Conservation (phyloP, 345 rosid species). For the Jatropha curcas region DNA sequence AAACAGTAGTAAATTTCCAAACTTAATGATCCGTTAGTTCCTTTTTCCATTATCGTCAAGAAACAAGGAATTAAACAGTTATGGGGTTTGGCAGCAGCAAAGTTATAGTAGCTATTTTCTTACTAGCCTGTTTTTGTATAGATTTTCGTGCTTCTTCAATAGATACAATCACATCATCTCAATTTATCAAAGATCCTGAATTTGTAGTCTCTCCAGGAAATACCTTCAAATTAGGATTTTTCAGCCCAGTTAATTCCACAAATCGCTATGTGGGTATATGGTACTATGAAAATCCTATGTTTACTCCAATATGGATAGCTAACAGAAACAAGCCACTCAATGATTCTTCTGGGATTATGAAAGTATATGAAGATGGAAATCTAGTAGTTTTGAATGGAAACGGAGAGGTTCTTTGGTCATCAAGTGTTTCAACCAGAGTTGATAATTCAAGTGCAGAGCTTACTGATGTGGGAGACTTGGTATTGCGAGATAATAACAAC, state of each 20-base stretch:
- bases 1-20: too few relatives aligned
- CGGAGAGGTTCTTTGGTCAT: conserved; percentile 50
- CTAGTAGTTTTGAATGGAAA: conserved; percentile 41
- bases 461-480: conserved; percentile 52
- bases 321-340: conserved; percentile 16
- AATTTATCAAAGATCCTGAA: conserved; percentile 13
- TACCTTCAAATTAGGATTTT: conserved; percentile 9
- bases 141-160: neutral
- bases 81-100: neutral
- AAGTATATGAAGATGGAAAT: conserved; percentile 47
- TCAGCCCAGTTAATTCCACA: conserved; percentile 15
- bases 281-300: neutral
- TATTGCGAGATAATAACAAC: conserved; percentile 27
- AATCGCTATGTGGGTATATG: conserved; percentile 13
- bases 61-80: neutral
- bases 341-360: conserved; percentile 38
- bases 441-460: conserved; percentile 39
- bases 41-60: neutral
- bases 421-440: conserved; percentile 30
- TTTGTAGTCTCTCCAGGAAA: neutral
- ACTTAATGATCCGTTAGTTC: too few relatives aligned
- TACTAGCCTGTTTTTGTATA: neutral
- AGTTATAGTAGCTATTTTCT: neutral
- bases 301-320: conserved; percentile 8
- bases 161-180: neutral